Percentiles rank a stretch among this genome's conserved stretches.
Conservation (phyloP, 495 filamentous ascomycete genomes). For the Saxophila tyrrhenica region DNA sequence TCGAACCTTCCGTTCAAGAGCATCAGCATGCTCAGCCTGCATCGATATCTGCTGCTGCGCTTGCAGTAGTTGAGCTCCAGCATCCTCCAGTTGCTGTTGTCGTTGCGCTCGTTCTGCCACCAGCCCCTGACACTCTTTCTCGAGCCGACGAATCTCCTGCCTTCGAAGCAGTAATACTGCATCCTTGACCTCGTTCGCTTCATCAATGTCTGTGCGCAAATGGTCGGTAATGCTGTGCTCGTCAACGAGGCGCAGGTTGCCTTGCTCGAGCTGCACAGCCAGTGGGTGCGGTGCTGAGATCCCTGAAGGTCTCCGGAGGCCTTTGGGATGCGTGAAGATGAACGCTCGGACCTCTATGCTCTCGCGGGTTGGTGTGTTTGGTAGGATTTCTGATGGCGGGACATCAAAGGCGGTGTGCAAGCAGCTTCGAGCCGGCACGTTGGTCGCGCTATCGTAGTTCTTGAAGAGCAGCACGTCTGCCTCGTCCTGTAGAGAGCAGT, state of each 20-base stretch:
- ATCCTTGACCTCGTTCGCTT: slow-evolving; percentile 13
- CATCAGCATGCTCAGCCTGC: background rate
- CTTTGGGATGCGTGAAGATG: slow-evolving; percentile 10
- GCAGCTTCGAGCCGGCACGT: slow-evolving; percentile 8
- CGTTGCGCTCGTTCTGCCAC: background rate
- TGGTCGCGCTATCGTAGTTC: slow-evolving; percentile 14
- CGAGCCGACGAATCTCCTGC: slow-evolving; percentile 7
- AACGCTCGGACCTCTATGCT: slow-evolving; percentile 16
- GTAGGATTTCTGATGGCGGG: slow-evolving; percentile 1
- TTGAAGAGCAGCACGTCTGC: slow-evolving; percentile 18
- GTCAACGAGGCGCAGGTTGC: slow-evolving; percentile 5
- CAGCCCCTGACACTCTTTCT: background rate
- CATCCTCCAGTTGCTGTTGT: background rate
- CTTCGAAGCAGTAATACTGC: slow-evolving; percentile 6
- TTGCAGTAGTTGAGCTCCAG: background rate
- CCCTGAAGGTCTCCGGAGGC: background rate
- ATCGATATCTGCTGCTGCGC: background rate
- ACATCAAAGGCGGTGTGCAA: slow-evolving; percentile 18
- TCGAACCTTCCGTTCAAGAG: background rate
- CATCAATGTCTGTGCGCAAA: slow-evolving; percentile 12
- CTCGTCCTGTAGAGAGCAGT: slow-evolving; percentile 13
- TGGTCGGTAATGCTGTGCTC: slow-evolving; percentile 9
- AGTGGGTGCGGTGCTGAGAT: slow-evolving; percentile 5
- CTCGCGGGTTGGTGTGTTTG: slow-evolving; percentile 6
- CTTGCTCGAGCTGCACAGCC: slow-evolving; percentile 1